Percentiles rank a stretch among this genome's conserved stretches.
These are phyloP conservation scores for Rubroboletus pulcherrimus DNA, from an alignment of 768 basidiomycete genomes.

Conservation along the genomic window DNA sequence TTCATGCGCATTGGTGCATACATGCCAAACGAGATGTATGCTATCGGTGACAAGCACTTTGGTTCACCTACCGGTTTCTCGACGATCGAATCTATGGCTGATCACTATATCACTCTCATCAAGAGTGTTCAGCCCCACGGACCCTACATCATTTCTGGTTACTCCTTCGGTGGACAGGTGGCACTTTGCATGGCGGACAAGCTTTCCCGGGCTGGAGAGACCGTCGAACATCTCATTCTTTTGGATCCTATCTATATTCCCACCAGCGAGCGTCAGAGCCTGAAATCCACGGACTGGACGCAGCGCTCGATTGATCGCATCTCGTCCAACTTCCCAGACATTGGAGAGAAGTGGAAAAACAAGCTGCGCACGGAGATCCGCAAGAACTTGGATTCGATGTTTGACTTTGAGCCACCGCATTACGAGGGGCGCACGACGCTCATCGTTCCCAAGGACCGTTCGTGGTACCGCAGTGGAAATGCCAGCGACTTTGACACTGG, in stretches of 20 bases:
- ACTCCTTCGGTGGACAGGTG: conserved; percentile 30
- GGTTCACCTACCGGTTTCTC: conserved; percentile 29
- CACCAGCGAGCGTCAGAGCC: conserved; percentile 22
- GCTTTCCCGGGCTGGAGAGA: conserved; percentile 21
- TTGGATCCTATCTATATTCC: conserved; percentile 31
- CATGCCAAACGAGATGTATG: conserved; percentile 33
- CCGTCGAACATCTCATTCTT: conserved; percentile 25
- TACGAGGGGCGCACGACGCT: conserved; percentile 24
- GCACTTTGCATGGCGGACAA: conserved; percentile 27
- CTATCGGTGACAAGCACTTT: conserved; percentile 32
- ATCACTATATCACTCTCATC: conserved; percentile 31
- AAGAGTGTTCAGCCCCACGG: conserved; percentile 24
- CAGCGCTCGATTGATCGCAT: conserved; percentile 31
- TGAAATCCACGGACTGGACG: conserved; percentile 31
- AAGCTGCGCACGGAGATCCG: conserved; percentile 29
- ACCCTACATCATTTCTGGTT: conserved; percentile 26
- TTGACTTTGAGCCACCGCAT: conserved; percentile 28
- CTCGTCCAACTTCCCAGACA: conserved; percentile 30
- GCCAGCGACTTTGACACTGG: conserved; percentile 31
- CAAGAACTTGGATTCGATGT: conserved; percentile 33
- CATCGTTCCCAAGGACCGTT: conserved; percentile 30
- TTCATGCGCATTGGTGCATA: conserved; percentile 32
- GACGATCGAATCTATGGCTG: conserved; percentile 29
- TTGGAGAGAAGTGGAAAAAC: conserved; percentile 31
- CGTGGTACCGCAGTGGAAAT: conserved; percentile 30